Conservation (phyloP, 768 basidiomycete genomes). For the Pleurotus djamor region DNA sequence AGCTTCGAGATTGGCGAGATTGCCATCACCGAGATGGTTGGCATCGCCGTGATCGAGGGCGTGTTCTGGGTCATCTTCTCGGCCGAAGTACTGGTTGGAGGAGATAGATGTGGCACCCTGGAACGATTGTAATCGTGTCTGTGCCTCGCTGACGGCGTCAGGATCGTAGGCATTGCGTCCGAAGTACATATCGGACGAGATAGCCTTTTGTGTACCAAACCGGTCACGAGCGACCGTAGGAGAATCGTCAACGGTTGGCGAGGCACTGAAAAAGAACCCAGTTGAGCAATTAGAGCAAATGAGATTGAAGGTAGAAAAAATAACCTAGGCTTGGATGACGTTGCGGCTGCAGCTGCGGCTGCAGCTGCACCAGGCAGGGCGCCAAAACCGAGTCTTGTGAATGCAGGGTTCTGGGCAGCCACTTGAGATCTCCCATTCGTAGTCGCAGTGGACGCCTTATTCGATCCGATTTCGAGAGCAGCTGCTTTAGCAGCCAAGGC, state of each 20-base stretch:
- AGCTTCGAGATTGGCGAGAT: conserved; percentile 51
- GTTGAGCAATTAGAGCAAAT: neutral
- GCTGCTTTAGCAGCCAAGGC: conserved; percentile 16
- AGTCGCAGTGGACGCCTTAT: conserved; percentile 20
- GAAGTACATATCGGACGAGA: conserved; percentile 98
- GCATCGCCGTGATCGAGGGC: conserved; percentile 30
- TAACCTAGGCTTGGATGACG: conserved; percentile 30
- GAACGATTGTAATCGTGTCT: conserved; percentile 79
- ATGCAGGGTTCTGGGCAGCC: conserved; percentile 17
- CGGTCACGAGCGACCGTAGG: conserved; percentile 85
- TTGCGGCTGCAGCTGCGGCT: conserved; percentile 42
- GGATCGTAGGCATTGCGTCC: conserved; percentile 88
- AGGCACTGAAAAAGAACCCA: neutral
- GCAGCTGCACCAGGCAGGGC: conserved; percentile 66
- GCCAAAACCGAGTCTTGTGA: conserved; percentile 83
- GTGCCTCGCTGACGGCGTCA: conserved; percentile 66
- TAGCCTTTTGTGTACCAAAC: conserved; percentile 91
- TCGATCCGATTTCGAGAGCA: conserved; percentile 33
- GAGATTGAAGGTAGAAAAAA: neutral
- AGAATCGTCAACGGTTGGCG: conserved; percentile 44
- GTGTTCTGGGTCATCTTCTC: conserved; percentile 76
- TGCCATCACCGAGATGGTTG: conserved; percentile 48
- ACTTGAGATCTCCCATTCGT: conserved; percentile 1
- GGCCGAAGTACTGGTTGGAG: conserved; percentile 94
- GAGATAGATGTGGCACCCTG: conserved; percentile 92